Evolutionary conservation across 1,139 yeast genomes (phyloP).

Genomic region (Debaryomyces sp.): DNA sequence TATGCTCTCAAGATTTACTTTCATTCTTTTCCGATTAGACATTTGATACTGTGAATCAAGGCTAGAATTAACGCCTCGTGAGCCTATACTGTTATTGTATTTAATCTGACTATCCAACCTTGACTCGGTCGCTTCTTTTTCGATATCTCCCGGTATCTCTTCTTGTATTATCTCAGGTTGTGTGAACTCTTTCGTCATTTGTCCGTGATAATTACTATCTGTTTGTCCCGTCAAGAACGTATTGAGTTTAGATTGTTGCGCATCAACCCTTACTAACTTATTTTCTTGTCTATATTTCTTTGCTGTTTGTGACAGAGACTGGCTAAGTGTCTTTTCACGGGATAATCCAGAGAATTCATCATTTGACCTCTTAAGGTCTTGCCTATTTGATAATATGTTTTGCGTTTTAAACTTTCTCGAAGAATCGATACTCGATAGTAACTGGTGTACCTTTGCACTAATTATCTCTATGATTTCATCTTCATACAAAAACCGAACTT

Average conservation of each 20-base stretch:
- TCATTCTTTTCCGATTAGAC: conserved; percentile 19
- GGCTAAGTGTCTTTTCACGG: not conserved
- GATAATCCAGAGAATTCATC: conserved; percentile 1
- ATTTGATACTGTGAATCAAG: not conserved
- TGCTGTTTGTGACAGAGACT: conserved; percentile 11
- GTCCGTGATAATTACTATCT: conserved; percentile 7
- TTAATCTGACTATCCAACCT: not conserved
- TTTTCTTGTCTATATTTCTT: conserved; percentile 57
- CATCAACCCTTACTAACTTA: conserved; percentile 74
- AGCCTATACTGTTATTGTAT: not conserved
- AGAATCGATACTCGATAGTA: conserved; percentile 62
- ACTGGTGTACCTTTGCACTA: conserved; percentile 49
- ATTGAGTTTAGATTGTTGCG: conserved; percentile 61
- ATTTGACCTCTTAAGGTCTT: conserved; percentile 19
- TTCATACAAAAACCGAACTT: conserved; percentile 83
- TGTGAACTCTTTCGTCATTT: conserved; percentile 2
- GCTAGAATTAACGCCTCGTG: not conserved
- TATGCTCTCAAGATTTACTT: conserved; percentile 62
- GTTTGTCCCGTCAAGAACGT: conserved; percentile 34
- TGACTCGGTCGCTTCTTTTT: not conserved
- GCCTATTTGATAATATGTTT: conserved; percentile 41
- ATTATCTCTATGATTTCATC: conserved; percentile 78
- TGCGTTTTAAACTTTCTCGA: conserved; percentile 74
- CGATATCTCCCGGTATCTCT: not conserved
- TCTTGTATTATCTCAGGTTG: not conserved